Conservation (phyloP, 2,329 filamentous ascomycete species). For the Diaporthe citri region DNA sequence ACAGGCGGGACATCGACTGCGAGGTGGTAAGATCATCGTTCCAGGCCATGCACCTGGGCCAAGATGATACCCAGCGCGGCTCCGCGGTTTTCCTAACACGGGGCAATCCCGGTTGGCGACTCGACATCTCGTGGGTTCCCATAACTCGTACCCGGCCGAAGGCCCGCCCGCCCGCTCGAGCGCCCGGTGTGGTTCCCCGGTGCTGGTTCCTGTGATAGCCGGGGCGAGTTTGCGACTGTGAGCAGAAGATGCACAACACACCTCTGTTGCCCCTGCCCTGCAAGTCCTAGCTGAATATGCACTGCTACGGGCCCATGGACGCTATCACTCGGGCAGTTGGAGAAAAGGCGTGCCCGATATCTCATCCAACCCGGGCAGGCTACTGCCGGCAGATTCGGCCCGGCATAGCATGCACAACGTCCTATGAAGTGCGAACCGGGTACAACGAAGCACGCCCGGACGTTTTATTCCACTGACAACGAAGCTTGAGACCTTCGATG, state of each 20-base stretch:
- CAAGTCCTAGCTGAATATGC: not conserved
- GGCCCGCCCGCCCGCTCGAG: slow-evolving; percentile 12
- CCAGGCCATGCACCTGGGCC: slow-evolving; percentile 4
- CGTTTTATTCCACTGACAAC: not conserved
- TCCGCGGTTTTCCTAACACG: not conserved
- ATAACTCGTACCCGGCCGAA: slow-evolving; percentile 1
- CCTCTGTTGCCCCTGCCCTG: not conserved
- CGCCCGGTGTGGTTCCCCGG: slow-evolving; percentile 3
- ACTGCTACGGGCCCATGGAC: not conserved
- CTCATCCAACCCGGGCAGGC: not conserved
- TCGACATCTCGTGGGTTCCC: not conserved
- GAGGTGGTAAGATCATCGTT: slow-evolving; percentile 4
- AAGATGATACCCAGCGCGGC: slow-evolving; percentile 14
- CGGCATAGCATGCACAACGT: not conserved
- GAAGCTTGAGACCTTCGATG: not conserved
- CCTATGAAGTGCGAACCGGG: not conserved
- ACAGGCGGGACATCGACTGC: not conserved
- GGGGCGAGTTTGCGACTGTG: not conserved
- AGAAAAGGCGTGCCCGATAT: not conserved
- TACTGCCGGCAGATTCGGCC: slow-evolving; percentile 18
- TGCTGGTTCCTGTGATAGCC: not conserved
- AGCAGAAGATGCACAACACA: not conserved
- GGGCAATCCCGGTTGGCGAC: slow-evolving; percentile 19
- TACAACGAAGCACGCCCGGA: slow-evolving; percentile 9
- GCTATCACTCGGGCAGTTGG: not conserved